Base-by-base conservation (phyloP, 2,329 filamentous ascomycete species). In the Penicillium sp. region DNA sequence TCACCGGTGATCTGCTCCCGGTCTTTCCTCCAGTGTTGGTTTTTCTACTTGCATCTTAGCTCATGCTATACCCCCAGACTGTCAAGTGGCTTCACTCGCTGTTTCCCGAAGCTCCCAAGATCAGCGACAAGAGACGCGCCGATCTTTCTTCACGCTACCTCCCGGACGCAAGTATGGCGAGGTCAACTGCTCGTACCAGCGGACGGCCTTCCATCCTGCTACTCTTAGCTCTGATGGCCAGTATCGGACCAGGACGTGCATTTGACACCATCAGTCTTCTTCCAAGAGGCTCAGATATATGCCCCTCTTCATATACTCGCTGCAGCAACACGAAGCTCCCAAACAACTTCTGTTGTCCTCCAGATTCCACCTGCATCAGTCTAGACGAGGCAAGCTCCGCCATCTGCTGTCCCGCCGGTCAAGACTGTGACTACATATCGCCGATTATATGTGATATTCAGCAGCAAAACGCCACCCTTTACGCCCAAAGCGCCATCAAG, bases 331-430 rank as follows among this genome's bases (percentile, higher is more conserved):
- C 64, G 7, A 63, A 66, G 3, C 58, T 76, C 25, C 72, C 73
- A 7, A 60, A 60, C 13, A 61, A 67, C 41, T 77, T 77, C 56
- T 75, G 72, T 57, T 77, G 75, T 49, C 60, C 69, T 18, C 64
- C 66, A 28, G 64, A 59, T 9, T 65, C 65, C 13, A 70, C 62
- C 33, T 77, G 75, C 53, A 57, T 75, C 41, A 67, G 66, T 36
- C 49, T 76, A 30, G 74, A 76, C 50, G 56, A 64, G 44, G 66
- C 63, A 10, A 72, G 63, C 29, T 72, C 73, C 3, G 72, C 67
- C 25, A 65, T 77, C 19, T 77, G 75, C 60, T 77, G 75, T 56
- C 74, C 73, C n/a, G 59, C 64, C 10, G 73, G 71, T 4, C 49
- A 60, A 22, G 61, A 64, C 41, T 77, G 75, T 55, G 54, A 63